These are phyloP conservation scores for Starmerella vitae DNA, from an alignment of 805 yeast genomes.

Conservation along the genomic window DNA sequence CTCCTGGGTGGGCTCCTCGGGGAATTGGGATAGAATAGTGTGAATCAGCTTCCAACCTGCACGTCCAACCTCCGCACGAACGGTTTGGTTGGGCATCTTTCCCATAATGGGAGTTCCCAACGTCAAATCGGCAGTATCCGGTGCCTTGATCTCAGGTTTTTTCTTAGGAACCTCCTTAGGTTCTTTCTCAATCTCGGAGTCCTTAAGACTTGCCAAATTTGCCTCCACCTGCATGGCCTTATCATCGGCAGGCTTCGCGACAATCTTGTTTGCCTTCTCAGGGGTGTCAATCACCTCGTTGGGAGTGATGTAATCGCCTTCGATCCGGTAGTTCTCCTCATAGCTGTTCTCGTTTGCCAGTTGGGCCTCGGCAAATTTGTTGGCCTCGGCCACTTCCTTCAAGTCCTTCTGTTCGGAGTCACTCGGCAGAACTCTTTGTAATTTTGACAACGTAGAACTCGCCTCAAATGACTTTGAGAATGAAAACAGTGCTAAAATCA, in stretches of 20 bases:
- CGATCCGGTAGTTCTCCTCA: not conserved
- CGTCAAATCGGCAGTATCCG: conserved; percentile 9
- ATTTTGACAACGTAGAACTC: conserved; percentile 5
- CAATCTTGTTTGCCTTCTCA: not conserved
- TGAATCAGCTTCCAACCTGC: conserved; percentile 90
- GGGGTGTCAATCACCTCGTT: not conserved
- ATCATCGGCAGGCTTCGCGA: too few relatives aligned
- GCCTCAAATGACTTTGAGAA: conserved; percentile 9
- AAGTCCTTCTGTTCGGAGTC: not conserved
- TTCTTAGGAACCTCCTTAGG: not conserved
- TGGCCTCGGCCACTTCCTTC: not conserved
- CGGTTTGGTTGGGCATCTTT: conserved; percentile 74
- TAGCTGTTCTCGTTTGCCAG: not conserved
- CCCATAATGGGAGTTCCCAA: conserved; percentile 67
- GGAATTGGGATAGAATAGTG: conserved; percentile 83
- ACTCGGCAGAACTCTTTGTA: conserved; percentile 3
- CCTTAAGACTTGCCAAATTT: not conserved
- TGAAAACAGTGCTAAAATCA: conserved; percentile 3
- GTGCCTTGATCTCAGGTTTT: too few relatives aligned
- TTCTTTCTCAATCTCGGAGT: not conserved
- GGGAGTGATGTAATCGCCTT: not conserved
- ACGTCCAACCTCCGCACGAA: conserved; percentile 72
- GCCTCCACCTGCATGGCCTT: not conserved
- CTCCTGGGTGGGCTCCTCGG: conserved; percentile 56
- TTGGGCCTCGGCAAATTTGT: not conserved